These are phyloP conservation scores for Pittosporum tobira DNA, from an alignment of 129 eudicot genomes.

Conservation along the genomic window DNA sequence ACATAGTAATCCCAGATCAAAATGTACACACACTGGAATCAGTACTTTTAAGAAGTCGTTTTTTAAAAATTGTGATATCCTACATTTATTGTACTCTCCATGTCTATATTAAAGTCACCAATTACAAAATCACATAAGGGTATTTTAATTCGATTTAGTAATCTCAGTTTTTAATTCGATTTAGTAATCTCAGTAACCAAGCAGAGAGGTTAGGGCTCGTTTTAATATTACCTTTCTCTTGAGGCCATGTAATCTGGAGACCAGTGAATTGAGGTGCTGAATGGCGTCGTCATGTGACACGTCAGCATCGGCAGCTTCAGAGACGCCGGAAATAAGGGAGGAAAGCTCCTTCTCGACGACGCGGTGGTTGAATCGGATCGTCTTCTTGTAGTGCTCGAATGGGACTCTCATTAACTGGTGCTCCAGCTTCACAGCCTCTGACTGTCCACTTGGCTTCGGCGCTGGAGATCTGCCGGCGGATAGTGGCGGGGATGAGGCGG, in stretches of 20 bases:
- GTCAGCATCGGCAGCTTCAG: conserved; percentile 37
- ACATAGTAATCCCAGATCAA: not conserved
- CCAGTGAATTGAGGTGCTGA: conserved; percentile 68
- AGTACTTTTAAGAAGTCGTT: too few relatives aligned
- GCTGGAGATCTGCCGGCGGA: conserved; percentile 27
- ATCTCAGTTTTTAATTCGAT: too few relatives aligned
- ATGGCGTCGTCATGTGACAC: conserved; percentile 67
- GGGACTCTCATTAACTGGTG: conserved; percentile 90
- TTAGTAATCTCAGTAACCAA: too few relatives aligned
- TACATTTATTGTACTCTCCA: too few relatives aligned
- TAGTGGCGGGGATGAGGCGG: conserved; percentile 14
- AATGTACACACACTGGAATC: too few relatives aligned
- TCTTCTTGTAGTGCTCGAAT: conserved; percentile 92
- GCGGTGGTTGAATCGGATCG: conserved; percentile 91
- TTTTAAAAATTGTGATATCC: too few relatives aligned
- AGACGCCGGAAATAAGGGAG: conserved; percentile 51
- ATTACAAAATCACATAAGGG: too few relatives aligned
- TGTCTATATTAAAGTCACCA: too few relatives aligned
- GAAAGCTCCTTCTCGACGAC: conserved; percentile 78
- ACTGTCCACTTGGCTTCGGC: conserved; percentile 40
- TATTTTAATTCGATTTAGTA: too few relatives aligned
- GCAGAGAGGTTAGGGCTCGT: too few relatives aligned
- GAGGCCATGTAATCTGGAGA: conserved; percentile 87
- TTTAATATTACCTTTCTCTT: conserved; percentile 58
- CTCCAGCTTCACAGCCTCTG: conserved; percentile 73